Conservation (phyloP, 2,329 filamentous ascomycete genomes). For the Microsporum audouinii region DNA sequence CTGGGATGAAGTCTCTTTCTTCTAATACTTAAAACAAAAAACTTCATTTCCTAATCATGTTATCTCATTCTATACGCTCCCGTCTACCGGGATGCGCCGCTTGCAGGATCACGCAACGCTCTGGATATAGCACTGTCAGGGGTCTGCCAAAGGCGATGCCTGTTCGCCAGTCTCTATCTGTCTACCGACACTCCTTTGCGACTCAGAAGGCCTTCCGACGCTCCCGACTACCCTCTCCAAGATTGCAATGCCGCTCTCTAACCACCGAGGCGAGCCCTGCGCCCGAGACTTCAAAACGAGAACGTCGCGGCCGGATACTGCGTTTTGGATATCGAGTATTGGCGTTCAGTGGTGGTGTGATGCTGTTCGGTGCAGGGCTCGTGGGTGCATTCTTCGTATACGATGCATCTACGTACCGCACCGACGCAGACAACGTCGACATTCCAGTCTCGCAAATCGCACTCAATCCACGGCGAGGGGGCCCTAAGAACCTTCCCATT, state of each 20-base stretch:
- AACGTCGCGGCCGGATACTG: background rate
- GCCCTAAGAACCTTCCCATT: conserved; percentile 91
- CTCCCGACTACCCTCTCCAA: background rate
- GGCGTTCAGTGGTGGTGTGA: conserved; percentile 61
- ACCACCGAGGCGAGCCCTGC: background rate
- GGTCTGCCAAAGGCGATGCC: background rate
- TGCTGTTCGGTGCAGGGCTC: conserved; percentile 56
- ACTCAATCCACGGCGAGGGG: conserved; percentile 66
- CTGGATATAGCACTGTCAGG: background rate
- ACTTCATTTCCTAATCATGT: background rate
- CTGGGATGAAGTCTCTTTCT: background rate
- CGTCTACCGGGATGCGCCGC: background rate
- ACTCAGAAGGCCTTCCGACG: background rate
- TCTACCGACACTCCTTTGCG: background rate
- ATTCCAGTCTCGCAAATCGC: conserved; percentile 77
- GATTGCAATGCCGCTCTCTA: background rate
- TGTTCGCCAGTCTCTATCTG: background rate
- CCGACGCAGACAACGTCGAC: conserved; percentile 54
- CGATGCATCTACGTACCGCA: conserved; percentile 81
- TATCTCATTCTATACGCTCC: conserved; percentile 1
- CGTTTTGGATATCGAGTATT: conserved; percentile 50
- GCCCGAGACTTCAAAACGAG: background rate
- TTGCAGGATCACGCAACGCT: background rate
- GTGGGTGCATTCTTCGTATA: conserved; percentile 84
- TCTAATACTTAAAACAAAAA: background rate